These are phyloP conservation scores for Acorus gramineus DNA, from an alignment of 106 monocot species.

Conservation along the genomic window DNA sequence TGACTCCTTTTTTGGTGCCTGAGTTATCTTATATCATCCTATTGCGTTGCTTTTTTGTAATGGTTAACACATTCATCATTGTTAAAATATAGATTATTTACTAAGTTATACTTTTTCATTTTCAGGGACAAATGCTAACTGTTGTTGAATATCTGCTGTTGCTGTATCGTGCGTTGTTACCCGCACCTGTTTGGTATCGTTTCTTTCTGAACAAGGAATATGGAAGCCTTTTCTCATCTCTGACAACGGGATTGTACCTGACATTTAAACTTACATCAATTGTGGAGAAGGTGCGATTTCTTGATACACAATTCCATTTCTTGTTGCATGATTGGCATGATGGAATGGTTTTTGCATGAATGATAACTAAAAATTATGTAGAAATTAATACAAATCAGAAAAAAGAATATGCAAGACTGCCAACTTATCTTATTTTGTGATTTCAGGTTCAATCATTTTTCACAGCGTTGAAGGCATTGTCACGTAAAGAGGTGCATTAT, in stretches of 20 bases:
- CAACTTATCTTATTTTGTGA: neutral
- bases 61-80: too few species aligned
- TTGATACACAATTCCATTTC: neutral
- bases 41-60: neutral
- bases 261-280: constrained; percentile 91
- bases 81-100: too few species aligned
- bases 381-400: too few species aligned
- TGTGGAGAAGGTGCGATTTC: constrained; percentile 58
- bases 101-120: too few species aligned
- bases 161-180: constrained; percentile 78
- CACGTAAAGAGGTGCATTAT: constrained; percentile 78
- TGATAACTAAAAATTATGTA: too few species aligned
- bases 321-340: too few species aligned
- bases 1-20: too few species aligned
- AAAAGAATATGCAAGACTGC: too few species aligned
- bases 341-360: too few species aligned
- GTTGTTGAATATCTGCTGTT: constrained; percentile 82
- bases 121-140: constrained; percentile 85
- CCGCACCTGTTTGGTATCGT: constrained; percentile 86
- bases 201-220: constrained; percentile 96
- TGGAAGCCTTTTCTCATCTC: constrained; percentile 86
- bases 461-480: constrained; percentile 61
- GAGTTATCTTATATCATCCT: too few species aligned
- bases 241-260: constrained; percentile 78
- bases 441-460: constrained; percentile 74